Evolutionary conservation across 208 protist genomes (phyloP), one percentile per base, ranked within the genome.

Genomic region (Acanthamoeba quina): DNA sequence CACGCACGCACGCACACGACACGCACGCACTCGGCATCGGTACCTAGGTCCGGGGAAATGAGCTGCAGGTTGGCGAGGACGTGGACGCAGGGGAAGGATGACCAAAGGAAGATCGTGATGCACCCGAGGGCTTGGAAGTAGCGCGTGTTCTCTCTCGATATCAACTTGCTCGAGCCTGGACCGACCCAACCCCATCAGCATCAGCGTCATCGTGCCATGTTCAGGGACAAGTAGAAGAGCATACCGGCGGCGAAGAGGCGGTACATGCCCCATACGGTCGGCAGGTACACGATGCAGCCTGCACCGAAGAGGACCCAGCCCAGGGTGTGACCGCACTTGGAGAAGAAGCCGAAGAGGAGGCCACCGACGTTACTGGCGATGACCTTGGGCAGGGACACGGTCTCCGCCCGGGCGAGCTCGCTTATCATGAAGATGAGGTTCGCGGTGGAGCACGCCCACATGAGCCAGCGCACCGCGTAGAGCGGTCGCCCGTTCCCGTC

Each of bases 351-450:
- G 37, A 80, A 19, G 34, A 34, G 5, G 72, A 80, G 31, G 41
- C 41, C 44, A 7, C 19, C 37, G 72, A 80, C 72, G 72, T 80
- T 19, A 7, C 41, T 54, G 19, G 21, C 5, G 37, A 80, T 26
- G 41, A 80, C 72, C 37, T 2, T 80, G 41, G 17, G 72, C 72
- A 26, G 52, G 9, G 72, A 52, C 10, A 26, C 11, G 0, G 19
- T 34, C 17, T 34, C 37, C 11, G 49, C 72, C 37, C 1, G 17
- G 37, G 72, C 72, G 2, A 80, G 41, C 72, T 80, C 72, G 41
- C 44, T 13, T 13, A 80, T 44, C 72, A 80, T 19, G 72, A 80
- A 80, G 72, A 80, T 80, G 37, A 80, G 72, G 72, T 41, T 52
- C 13, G 72, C 31, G 0, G 72, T 80, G 5, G 72, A 80, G 72